Evolutionary conservation across 2,329 filamentous ascomycete genomes (phyloP).

Genomic region (Periconia sp.): DNA sequence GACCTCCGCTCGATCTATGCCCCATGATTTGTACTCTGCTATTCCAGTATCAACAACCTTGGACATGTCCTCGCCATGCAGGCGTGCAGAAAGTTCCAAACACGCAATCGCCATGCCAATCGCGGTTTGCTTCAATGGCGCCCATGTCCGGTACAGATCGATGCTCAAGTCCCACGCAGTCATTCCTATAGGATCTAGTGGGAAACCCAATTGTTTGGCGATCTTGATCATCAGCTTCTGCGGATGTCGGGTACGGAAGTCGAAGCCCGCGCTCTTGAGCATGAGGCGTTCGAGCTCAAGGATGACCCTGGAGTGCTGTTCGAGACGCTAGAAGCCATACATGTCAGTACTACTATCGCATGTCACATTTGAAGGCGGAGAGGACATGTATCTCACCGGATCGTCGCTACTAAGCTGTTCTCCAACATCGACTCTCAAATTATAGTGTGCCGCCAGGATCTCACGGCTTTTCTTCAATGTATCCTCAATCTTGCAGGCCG

Average conservation of each 20-base stretch:
- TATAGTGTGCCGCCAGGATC: slow-evolving; percentile 87
- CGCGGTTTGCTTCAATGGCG: slow-evolving; percentile 85
- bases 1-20: slow-evolving; percentile 48
- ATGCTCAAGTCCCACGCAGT: slow-evolving; percentile 80
- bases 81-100: slow-evolving; percentile 74
- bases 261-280: slow-evolving; percentile 89
- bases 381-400: slow-evolving; percentile 57
- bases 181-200: slow-evolving; percentile 59
- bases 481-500: slow-evolving; percentile 96
- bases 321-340: slow-evolving; percentile 66
- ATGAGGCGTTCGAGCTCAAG: slow-evolving; percentile 91
- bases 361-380: not conserved
- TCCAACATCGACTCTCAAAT: slow-evolving; percentile 70
- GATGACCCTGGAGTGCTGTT: slow-evolving; percentile 74
- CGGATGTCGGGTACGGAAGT: slow-evolving; percentile 87
- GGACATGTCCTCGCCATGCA: slow-evolving; percentile 61
- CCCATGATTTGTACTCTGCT: slow-evolving; percentile 50
- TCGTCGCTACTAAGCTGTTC: slow-evolving; percentile 78
- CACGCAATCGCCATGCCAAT: slow-evolving; percentile 82
- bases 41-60: slow-evolving; percentile 48
- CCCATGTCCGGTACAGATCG: slow-evolving; percentile 91
- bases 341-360: slow-evolving; percentile 8
- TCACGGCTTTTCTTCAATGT: slow-evolving; percentile 96
- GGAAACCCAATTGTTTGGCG: slow-evolving; percentile 60
- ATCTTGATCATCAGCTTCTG: slow-evolving; percentile 85